Base-by-base conservation (phyloP, 306 rosid species). In the Rosa multiflora region DNA sequence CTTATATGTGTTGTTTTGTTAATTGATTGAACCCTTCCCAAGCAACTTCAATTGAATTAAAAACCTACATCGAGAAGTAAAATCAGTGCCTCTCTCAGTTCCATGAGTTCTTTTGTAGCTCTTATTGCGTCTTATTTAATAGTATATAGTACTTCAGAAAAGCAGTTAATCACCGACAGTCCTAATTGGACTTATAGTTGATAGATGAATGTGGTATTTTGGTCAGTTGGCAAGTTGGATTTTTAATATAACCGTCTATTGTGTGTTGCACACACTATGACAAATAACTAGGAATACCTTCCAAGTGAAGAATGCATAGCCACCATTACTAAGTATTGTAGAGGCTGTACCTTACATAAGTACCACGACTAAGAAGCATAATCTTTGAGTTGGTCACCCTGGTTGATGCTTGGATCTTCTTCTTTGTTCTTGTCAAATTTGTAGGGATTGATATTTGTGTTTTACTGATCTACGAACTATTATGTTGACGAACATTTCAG, bases 401-500 rank as follows among this genome's bases (percentile, higher is more conserved):
- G 37, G 52, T 37, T 11, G 40, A 62, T 72, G 5, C 72, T 44
- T 39, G 20, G 49, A 37, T 32, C 37, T 32, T 6, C 6, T 69
- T 5, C 8, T 18, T n/a, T n/a, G 13, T 44, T 48, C 17, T 0
- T 51, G 15, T 73, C 48, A 10, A 52, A 35, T 11, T 73, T 32
- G 10, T 35, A 12, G 40, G 43, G 7, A 49, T 72, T 29, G 18
- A 17, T 35, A 15, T 6, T 8, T 39, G 39, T 70, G 26, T 76
- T 55, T 42, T 56, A 14, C 21, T 69, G 71, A 14, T 77, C 62
- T 67, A 14, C 37, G 3, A 61, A 23, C 46, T n/a, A 2, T 8
- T 80, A 56, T 66, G 29, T 76, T 81, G 67, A 61, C 68, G 70
- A 52, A 68, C 69, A 59, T 77, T 87, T 86, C 91, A 96, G 99